Evolutionary conservation across 768 basidiomycete species (phyloP), one percentile per base, ranked within the genome.

Genomic region (Boletus bicolor): DNA sequence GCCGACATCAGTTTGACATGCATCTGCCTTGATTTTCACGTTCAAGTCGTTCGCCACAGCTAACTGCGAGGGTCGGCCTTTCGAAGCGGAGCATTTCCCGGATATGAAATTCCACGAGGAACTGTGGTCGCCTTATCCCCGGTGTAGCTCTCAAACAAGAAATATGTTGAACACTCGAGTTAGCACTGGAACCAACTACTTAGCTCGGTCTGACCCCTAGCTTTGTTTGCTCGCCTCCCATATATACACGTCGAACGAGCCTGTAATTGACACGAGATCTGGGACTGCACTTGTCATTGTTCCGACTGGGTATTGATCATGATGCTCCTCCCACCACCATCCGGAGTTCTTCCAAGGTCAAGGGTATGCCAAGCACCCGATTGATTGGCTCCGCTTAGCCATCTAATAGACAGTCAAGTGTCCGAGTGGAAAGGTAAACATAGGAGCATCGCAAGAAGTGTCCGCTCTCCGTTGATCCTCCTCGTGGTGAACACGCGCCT

Each of bases 401-500:
- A 9, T 19, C n/a, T 21, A n/a, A 36, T 17, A 2, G 36, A 28
- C 43, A 26, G 28, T 19, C 53, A 35, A 21, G 19, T 5, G 17
- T 26, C 21, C 38, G 34, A 38, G 37, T 26, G 39, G 45, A 51
- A 51, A 15, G 43, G 36, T 47, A 24, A 48, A 39, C 49, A 38
- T 19, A 53, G 37, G 49, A 28, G 21, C 44, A 47, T 56, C 48
- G 49, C 15, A 34, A 49, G 35, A 24, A 26, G 49, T 2, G 28
- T 26, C 44, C 5, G 41, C 34, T 52, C 37, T 42, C 5, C 50
- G 41, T 47, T 24, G 49, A 53, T 49, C 44, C 48, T 61, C 49
- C 60, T 64, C 64, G 65, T 64, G 64, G 55, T 53, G 39, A 41
- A 64, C 58, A 57, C 45, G 51, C 42, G 48, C 38, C 28, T 39